Evolutionary conservation across 345 rosid species (phyloP).

Genomic region (Kandelia obovata): DNA sequence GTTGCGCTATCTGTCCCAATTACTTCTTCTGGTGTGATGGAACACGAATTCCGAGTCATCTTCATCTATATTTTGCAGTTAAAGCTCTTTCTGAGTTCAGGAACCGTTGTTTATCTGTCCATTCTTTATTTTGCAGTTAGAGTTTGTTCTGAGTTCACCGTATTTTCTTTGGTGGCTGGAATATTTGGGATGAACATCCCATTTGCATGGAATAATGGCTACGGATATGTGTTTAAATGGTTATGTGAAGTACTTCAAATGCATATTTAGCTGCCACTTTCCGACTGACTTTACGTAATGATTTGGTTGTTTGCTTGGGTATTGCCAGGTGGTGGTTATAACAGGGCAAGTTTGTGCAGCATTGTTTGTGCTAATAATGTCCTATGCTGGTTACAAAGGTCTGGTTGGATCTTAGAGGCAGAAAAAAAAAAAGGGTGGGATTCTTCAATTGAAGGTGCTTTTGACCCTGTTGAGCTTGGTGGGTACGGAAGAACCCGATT

Average conservation of each 20-base stretch:
- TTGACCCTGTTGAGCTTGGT: background rate
- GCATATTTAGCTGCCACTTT: conserved; percentile 3
- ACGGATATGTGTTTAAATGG: conserved; percentile 81
- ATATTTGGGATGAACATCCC: conserved; percentile 97
- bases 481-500: too few species aligned
- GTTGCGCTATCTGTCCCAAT: too few species aligned
- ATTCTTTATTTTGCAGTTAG: conserved; percentile 50
- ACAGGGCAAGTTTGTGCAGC: conserved; percentile 37
- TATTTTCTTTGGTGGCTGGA: conserved; percentile 70
- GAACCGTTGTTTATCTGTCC: conserved; percentile 20
- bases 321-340: conserved; percentile 55
- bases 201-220: conserved; percentile 61
- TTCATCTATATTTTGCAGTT: conserved; percentile 7
- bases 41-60: background rate
- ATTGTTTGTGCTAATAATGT: conserved; percentile 51
- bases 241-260: conserved; percentile 33
- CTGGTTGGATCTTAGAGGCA: conserved; percentile 66
- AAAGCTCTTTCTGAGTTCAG: conserved; percentile 20
- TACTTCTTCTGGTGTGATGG: too few species aligned
- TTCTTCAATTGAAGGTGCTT: background rate
- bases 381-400: conserved; percentile 81
- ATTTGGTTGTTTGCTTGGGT: background rate
- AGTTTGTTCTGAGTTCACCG: conserved; percentile 64
- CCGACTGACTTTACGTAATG: background rate
- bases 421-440: background rate